A percentile compares a stretch with the other conserved stretches of the same genome.
Conservation (phyloP, 139 green algal species). For the Asterochloris sp. region DNA sequence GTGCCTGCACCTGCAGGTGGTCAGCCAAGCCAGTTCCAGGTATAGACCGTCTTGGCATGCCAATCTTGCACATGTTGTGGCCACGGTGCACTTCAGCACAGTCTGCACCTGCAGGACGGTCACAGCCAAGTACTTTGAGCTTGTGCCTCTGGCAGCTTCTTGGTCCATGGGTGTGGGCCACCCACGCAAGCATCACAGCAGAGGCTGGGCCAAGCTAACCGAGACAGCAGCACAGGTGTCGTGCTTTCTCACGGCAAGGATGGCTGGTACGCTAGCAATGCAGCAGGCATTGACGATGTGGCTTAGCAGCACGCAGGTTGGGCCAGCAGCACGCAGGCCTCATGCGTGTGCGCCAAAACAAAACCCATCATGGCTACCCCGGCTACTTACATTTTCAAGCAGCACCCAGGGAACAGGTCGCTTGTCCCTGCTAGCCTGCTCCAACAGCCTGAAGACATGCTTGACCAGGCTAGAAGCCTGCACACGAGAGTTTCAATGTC, state of each 20-base stretch:
- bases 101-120: too few species aligned
- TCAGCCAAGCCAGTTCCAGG: not conserved
- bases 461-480: conserved; percentile 70
- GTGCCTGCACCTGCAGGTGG: conserved; percentile 63
- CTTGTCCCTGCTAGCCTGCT: conserved; percentile 31
- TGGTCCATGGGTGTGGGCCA: not conserved
- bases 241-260: not conserved
- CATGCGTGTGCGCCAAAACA: not conserved
- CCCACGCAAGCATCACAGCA: not conserved
- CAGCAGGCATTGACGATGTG: not conserved
- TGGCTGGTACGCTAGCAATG: not conserved
- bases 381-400: conserved; percentile 84
- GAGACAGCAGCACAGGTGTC: not conserved
- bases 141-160: too few species aligned
- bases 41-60: not conserved
- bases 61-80: too few species aligned
- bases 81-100: too few species aligned
- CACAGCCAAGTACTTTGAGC: too few species aligned
- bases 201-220: not conserved
- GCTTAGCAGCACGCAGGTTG: not conserved
- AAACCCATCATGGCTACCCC: not conserved
- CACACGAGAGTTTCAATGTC: not conserved
- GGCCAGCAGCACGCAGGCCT: not conserved
- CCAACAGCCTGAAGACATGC: conserved; percentile 84
- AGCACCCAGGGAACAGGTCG: conserved; percentile 81